Conservation (phyloP, 495 filamentous ascomycete species). For the Neurospora sp. region DNA sequence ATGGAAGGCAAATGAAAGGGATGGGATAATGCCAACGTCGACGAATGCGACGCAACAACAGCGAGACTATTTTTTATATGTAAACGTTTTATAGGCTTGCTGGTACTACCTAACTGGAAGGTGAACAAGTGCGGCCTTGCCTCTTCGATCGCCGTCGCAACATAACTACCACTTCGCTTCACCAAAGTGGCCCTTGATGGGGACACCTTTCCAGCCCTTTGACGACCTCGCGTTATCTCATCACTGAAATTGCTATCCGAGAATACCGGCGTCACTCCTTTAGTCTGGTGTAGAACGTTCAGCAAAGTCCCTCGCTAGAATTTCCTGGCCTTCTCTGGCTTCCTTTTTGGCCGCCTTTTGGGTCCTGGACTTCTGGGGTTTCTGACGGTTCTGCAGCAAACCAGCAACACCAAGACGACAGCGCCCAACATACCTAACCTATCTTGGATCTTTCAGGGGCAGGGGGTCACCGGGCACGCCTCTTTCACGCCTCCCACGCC, state of each 20-base stretch:
- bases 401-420: not conserved
- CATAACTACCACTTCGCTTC: not conserved
- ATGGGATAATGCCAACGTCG: not conserved
- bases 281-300: not conserved
- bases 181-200: not conserved
- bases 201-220: not conserved
- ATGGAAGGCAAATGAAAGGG: not conserved
- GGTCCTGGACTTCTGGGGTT: not conserved
- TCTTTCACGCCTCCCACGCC: not conserved
- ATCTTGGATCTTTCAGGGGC: not conserved
- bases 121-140: not conserved
- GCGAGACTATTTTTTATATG: not conserved
- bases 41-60: not conserved
- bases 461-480: not conserved
- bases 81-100: not conserved
- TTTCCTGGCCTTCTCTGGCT: not conserved
- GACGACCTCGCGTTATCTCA: not conserved
- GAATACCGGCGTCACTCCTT: not conserved
- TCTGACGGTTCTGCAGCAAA: not conserved
- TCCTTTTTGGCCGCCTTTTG: not conserved
- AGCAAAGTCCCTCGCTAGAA: not conserved
- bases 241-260: not conserved
- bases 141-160: not conserved
- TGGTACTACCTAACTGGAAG: not conserved
- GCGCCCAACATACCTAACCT: not conserved